Evolutionary conservation across 2,329 filamentous ascomycete species (phyloP), one percentile per base, ranked within the genome.

Genomic region (Atkinsonella texensis): DNA sequence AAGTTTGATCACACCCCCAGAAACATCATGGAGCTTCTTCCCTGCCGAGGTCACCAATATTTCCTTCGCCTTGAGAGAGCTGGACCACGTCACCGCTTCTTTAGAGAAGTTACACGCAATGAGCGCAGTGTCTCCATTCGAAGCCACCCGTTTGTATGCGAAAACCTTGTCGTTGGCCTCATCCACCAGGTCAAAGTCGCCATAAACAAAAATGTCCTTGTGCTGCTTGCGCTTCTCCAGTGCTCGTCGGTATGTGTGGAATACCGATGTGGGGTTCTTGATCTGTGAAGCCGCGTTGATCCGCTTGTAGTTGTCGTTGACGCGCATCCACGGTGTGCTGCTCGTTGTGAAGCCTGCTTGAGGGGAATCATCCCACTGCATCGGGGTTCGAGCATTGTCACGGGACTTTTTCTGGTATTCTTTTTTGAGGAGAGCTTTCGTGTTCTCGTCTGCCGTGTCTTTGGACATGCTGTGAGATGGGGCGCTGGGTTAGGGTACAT

Each of bases 301-400:
- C n/a, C 69, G 63, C 2, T 62, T 62, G 62, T 81, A 83, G 60
- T 81, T 76, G 52, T 83, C 77, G 61, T 87, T 82, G 40, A 81
- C 76, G 13, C 76, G 74, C 77, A 89, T 88, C 85, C 85, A 89
- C 2, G 84, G 82, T 50, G 71, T 72, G 4, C 62, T 63, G 9
- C 66, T 67, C 1, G 69, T 69, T 0, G 82, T 81, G 68, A 89
- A 89, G 11, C 85, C 85, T 0, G 72, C 83, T 54, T 87, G 75
- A 0, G 68, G 60, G 1, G 66, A 69, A n/a, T 65, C 60, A 55
- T 80, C 73, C 85, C 85, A 89, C 61, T 87, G 84, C 65, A 89
- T 82, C 0, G 85, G 85, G 0, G 82, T 81, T 45, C 85, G 74
- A 8, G 79, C 80, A 63, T 89, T 85, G 64, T 89, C 85, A 20